Percentiles rank a stretch among this genome's conserved stretches.
phyloP scores from a whole-genome alignment of 1,139 yeast genomes.

The Hyphopichia burtonii region DNA sequence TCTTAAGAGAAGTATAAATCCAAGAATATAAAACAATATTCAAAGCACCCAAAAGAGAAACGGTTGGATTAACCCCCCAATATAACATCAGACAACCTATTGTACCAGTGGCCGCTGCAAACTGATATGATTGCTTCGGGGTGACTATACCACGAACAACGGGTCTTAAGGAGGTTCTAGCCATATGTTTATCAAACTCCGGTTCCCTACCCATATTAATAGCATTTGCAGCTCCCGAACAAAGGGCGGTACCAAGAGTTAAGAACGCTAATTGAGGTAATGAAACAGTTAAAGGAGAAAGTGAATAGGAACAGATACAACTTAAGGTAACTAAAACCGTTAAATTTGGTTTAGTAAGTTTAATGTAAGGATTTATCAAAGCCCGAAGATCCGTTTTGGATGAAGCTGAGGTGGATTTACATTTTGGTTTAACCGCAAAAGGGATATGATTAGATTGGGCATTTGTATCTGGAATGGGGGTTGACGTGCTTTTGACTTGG shows the following conservation, averaged over 20 bases:
- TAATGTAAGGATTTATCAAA: constrained; percentile 59
- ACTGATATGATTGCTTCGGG: constrained; percentile 72
- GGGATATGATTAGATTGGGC: constrained; percentile 47
- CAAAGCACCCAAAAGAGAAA: constrained; percentile 70
- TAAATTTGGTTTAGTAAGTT: constrained; percentile 83
- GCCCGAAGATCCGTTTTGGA: constrained; percentile 24
- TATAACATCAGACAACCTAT: constrained; percentile 69
- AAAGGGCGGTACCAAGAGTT: constrained; percentile 80
- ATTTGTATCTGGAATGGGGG: no score
- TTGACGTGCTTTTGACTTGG: no score
- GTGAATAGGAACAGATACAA: constrained; percentile 89
- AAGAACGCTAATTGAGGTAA: constrained; percentile 66
- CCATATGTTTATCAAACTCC: constrained; percentile 82
- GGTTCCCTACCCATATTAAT: constrained; percentile 98
- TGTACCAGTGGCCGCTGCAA: constrained; percentile 74
- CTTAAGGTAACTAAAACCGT: constrained; percentile 87
- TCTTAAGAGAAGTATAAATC: constrained; percentile 85
- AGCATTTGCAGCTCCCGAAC: constrained; percentile 95
- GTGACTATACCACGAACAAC: constrained; percentile 82
- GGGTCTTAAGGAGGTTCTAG: constrained; percentile 85
- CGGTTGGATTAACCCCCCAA: constrained; percentile 82
- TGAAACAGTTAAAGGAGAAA: constrained; percentile 80
- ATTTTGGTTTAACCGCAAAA: constrained; percentile 51
- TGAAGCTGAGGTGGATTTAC: constrained; percentile 9
- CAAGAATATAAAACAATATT: constrained; percentile 86